These are phyloP conservation scores for Eimeria sp. DNA, from an alignment of 169 alveolate species.

Conservation along the genomic window DNA sequence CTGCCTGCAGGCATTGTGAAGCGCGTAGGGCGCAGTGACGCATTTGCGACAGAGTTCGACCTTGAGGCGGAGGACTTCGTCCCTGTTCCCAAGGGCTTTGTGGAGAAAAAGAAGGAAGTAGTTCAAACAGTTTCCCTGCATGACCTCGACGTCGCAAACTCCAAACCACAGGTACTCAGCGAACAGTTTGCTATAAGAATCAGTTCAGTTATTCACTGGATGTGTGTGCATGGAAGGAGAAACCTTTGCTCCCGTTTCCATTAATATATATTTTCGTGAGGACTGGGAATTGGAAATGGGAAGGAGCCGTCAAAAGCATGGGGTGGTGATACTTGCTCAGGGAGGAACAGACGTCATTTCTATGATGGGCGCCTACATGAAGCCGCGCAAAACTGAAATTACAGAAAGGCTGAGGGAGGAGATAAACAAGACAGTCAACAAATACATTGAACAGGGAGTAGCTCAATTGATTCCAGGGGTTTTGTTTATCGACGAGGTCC, in stretches of 20 bases:
- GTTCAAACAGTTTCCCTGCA: conserved; percentile 99
- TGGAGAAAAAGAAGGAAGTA: conserved; percentile 99
- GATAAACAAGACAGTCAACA: conserved; percentile 99
- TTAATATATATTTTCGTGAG: background rate
- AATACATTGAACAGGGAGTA: conserved; percentile 96
- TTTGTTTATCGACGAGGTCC: conserved; percentile 99
- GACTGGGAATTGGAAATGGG: background rate
- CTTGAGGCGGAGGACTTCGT: conserved; percentile 99
- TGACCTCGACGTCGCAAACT: conserved; percentile 99
- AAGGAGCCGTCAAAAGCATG: background rate
- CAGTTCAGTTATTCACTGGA: background rate
- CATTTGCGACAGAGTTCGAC: conserved; percentile 99
- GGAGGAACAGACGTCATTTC: conserved; percentile 99
- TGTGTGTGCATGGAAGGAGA: background rate
- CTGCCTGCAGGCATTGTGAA: conserved; percentile 95
- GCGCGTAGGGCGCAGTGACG: conserved; percentile 99
- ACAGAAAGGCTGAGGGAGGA: conserved; percentile 99
- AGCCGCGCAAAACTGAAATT: conserved; percentile 99
- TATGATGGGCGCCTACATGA: conserved; percentile 98
- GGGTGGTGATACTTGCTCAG: conserved; percentile 48
- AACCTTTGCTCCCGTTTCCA: background rate
- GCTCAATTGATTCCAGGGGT: conserved; percentile 99
- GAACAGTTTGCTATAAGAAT: background rate
- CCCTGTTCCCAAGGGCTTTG: conserved; percentile 99
- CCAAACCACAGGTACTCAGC: conserved; percentile 96